phyloP scores from a whole-genome alignment of 2,329 filamentous ascomycete genomes.

The Pseudogymnoascus sp. region DNA sequence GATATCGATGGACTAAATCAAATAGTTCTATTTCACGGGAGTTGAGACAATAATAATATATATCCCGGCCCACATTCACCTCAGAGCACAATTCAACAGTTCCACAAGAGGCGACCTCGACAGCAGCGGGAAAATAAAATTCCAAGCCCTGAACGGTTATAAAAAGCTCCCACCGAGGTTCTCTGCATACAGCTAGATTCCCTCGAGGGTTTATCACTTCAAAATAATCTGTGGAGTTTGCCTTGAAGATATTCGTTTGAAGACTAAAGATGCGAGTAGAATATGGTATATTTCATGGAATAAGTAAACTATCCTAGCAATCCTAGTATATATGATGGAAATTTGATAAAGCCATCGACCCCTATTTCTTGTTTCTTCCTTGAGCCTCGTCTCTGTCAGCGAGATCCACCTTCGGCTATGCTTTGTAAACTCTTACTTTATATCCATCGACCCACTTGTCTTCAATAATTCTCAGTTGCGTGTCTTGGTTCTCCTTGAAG shows the following conservation, averaged over 20 bases:
- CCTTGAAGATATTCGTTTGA: not conserved
- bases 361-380: constrained; percentile 1
- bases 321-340: not conserved
- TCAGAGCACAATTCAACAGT: not conserved
- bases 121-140: not conserved
- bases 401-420: constrained; percentile 10
- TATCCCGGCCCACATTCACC: not conserved
- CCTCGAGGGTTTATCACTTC: not conserved
- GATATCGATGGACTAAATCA: not conserved
- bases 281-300: not conserved
- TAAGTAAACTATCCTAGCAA: not conserved
- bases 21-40: not conserved
- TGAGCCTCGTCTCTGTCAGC: not conserved
- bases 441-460: constrained; percentile 33
- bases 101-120: not conserved
- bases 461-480: constrained; percentile 35
- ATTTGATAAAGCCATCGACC: not conserved
- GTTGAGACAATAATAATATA: not conserved
- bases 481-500: constrained; percentile 31
- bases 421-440: constrained; percentile 30
- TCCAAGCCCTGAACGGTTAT: not conserved
- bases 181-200: not conserved
- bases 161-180: not conserved
- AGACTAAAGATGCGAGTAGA: not conserved
- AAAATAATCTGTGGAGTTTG: not conserved